Evolutionary conservation across 2,329 filamentous ascomycete species (phyloP), one percentile per base, ranked within the genome.

Genomic region (Paecilomyces dactylethromorphus): DNA sequence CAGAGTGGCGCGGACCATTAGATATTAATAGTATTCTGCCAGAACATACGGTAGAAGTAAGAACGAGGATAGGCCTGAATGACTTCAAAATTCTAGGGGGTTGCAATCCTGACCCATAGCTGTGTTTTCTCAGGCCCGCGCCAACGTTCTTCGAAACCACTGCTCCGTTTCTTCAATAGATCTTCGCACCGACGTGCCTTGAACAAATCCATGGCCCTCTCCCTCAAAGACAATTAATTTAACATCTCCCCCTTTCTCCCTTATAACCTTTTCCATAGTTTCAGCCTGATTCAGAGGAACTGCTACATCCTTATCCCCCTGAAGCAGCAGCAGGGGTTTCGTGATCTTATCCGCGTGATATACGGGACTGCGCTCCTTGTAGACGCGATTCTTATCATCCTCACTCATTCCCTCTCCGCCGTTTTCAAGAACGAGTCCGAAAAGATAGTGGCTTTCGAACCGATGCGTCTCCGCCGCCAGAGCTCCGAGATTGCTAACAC

Each of bases 271-370:
- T 18, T 21, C 77, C 68, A 87, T 82, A 56, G 81, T 76, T 32
- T 76, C 71, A 2, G 82, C 81, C 66, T 88, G 85, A 15, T 78
- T 74, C n/a, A 82, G 67, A 0, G 84, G 84, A 15, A 87, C 85
- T 1, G 87, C 78, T 49, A 78, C 79, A 63, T 87, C 85, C 3
- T 71, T 71, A 1, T 75, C 76, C 0, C 84, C 85, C 22, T 86
- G 81, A 4, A 87, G 63, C n/a, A 88, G 69, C 35, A 86, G 68
- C 22, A 87, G 65, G 0, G 82, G 81, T 1, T 78, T 71, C 45
- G 69, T 71, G 57, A 84, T 82, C 56, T 74, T 73, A n/a, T 77
- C 71, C 0, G 78, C 81, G 56, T 80, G 75, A 53, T 75, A 77
- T 13, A 81, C 67, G 0, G 82, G 81, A 58, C 81, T 84, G 12